Evolutionary conservation across 768 basidiomycete genomes (phyloP), one percentile per base, ranked within the genome.

Genomic region (Xanthoconium purpureum): DNA sequence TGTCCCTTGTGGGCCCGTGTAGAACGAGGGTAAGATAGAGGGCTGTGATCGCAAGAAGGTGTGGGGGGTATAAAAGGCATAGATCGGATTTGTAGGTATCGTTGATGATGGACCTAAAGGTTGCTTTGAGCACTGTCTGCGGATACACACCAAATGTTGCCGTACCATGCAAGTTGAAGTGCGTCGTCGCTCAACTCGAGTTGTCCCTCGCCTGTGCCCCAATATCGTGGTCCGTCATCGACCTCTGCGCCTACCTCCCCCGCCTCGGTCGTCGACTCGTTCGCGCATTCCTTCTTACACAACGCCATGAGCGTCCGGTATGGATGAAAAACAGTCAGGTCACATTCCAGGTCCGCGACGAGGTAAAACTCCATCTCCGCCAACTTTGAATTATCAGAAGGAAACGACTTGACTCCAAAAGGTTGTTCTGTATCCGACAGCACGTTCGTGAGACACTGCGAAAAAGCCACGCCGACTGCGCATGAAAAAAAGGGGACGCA

Each of bases 321-420:
- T 0, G 97, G 96, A 70, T 98, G 97, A 70, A 94, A 98, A 9
- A 98, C 82, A 52, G 87, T 82, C 42, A 99, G 76, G 72, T 98
- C 93, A 65, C 96, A 98, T 70, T 97, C 94, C 29, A 98, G 82
- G 68, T 99, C 95, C 66, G 93, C 93, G 24, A 99, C 87, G 11
- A 98, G 85, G 74, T 96, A 98, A 75, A 98, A 98, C 69, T 98
- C 96, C 95, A 98, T 98, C 71, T 99, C 97, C 5, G 95, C 97
- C 14, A 99, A 77, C 66, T 93, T 94, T 12, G 88, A 83, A 64
- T 95, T 89, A 67, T 97, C 94, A 0, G 88, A 81, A 0, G 90
- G 84, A 66, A 97, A 96, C n/a, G 80, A 73, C 66, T 89, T 88
- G 67, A 89, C 77, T 6, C 80, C 83, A 64, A 91, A 90, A 18